Evolutionary conservation across 2,329 filamentous ascomycete species (phyloP), one percentile per base, ranked within the genome.

Genomic region (Fusarium hostae): DNA sequence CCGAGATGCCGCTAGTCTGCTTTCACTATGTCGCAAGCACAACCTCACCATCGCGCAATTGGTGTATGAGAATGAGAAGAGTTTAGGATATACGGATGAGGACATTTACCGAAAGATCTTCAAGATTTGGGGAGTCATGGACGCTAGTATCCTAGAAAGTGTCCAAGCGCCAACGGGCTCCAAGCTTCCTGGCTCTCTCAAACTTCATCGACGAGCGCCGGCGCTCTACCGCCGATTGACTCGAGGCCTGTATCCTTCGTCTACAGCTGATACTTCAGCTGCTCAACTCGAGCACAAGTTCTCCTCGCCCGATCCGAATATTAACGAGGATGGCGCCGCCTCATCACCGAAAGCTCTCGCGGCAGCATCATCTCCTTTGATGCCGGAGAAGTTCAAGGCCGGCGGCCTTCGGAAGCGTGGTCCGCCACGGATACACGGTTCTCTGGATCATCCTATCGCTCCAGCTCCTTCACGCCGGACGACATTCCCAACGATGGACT

Each of bases 31-130:
- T 61, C 81, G 83, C 52, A 84, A 85, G 68, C 83, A 86, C 75
- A 86, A 86, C 59, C 77, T 86, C 10, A 86, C 85, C 6, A 86
- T 86, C 32, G 85, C 85, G 2, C 85, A 86, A 69, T 69, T 86
- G 34, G 85, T 86, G 7, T 86, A 86, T 62, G 84, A 86, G 74
- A 86, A 86, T 57, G 85, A 86, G 66, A 86, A 84, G 78, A 85
- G 85, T 69, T 81, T 84, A 8, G 85, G 85, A 12, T 85, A 86
- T 60, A 83, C 82, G 0, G 84, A 86, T 48, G 84, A 85, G 13
- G 83, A 86, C 22, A 86, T 86, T 44, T 80, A 81, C 57, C 75
- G 81, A n/a, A 86, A 85, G 73, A 57, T 86, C 15, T 81, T 83
- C 64, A 81, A 82, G 37, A 86, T 86, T 59, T 86, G 85, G 85